Conservation (phyloP, 345 rosid genomes). For the Hirschfeldia incana region DNA sequence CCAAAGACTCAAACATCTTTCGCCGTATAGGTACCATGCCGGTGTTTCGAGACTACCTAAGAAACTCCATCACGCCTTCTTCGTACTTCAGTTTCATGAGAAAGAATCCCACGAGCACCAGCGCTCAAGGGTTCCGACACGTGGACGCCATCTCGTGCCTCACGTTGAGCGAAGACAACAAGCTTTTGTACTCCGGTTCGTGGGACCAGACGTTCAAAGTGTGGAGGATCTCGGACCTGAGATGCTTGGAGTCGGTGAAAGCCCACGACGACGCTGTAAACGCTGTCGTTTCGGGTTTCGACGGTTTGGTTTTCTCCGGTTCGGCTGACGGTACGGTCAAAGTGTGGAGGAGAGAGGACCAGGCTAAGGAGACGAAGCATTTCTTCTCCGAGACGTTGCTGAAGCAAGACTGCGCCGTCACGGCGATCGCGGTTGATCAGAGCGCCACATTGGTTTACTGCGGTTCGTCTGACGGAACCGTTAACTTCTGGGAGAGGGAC, state of each 20-base stretch:
- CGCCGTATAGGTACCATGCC: slow-evolving; percentile 77
- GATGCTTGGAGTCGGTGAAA: slow-evolving; percentile 68
- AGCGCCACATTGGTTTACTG: slow-evolving; percentile 62
- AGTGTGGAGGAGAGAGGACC: slow-evolving; percentile 86
- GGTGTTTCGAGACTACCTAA: slow-evolving; percentile 55
- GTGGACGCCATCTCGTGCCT: slow-evolving; percentile 83
- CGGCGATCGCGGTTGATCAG: slow-evolving; percentile 62
- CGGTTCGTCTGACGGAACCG: slow-evolving; percentile 86
- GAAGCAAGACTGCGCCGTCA: slow-evolving; percentile 84
- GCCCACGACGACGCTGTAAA: slow-evolving; percentile 90
- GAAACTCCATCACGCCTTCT: slow-evolving; percentile 58
- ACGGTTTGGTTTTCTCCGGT: slow-evolving; percentile 82
- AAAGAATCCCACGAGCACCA: slow-evolving; percentile 44
- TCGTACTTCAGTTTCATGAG: slow-evolving; percentile 56
- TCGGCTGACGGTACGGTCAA: slow-evolving; percentile 86
- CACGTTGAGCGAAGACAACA: slow-evolving; percentile 62
- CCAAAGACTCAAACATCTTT: slow-evolving; percentile 47
- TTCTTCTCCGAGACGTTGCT: slow-evolving; percentile 72
- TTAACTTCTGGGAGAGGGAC: slow-evolving; percentile 75
- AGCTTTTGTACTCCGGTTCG: slow-evolving; percentile 67
- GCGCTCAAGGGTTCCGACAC: slow-evolving; percentile 58
- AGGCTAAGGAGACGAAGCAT: slow-evolving; percentile 88
- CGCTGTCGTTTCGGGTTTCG: slow-evolving; percentile 65
- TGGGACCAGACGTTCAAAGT: slow-evolving; percentile 94
- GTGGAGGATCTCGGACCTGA: slow-evolving; percentile 68